Evolutionary conservation across 2,329 filamentous ascomycete species (phyloP).

Genomic region (Phyllosticta citriasiana): DNA sequence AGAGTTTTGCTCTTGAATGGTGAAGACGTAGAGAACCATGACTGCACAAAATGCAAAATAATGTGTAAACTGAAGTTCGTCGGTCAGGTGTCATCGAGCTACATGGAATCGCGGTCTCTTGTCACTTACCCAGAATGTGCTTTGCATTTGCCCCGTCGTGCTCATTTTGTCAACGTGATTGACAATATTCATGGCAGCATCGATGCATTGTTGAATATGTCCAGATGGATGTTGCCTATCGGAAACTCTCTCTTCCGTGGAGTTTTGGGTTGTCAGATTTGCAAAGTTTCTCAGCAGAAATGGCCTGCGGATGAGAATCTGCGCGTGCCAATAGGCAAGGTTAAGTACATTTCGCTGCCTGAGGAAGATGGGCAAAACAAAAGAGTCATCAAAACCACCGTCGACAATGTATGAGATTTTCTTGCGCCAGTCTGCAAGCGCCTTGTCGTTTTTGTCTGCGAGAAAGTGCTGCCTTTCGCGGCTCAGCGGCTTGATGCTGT

Average conservation of each 20-base stretch:
- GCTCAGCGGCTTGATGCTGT: slow-evolving; percentile 28
- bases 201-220: slow-evolving; percentile 37
- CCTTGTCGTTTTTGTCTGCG: slow-evolving; percentile 32
- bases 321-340: slow-evolving; percentile 45
- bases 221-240: slow-evolving; percentile 18
- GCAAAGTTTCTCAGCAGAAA: slow-evolving; percentile 40
- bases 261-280: slow-evolving; percentile 21
- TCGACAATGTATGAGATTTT: slow-evolving; percentile 36
- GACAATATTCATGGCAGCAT: slow-evolving; percentile 38
- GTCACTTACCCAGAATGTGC: slow-evolving; percentile 34
- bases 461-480: slow-evolving; percentile 25
- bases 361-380: slow-evolving; percentile 40
- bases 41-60: slow-evolving; percentile 47
- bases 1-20: slow-evolving; percentile 39
- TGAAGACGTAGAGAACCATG: slow-evolving; percentile 44
- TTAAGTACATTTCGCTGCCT: slow-evolving; percentile 45
- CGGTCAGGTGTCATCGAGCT: not conserved
- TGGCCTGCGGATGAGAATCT: slow-evolving; percentile 46
- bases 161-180: slow-evolving; percentile 35
- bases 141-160: slow-evolving; percentile 31
- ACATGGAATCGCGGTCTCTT: too few species aligned
- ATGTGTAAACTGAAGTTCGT: slow-evolving; percentile 33
- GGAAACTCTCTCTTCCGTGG: slow-evolving; percentile 10
- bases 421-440: slow-evolving; percentile 37
- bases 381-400: slow-evolving; percentile 33